Base-by-base conservation (phyloP, 139 green algal species). In the Volvox reticuliferus region DNA sequence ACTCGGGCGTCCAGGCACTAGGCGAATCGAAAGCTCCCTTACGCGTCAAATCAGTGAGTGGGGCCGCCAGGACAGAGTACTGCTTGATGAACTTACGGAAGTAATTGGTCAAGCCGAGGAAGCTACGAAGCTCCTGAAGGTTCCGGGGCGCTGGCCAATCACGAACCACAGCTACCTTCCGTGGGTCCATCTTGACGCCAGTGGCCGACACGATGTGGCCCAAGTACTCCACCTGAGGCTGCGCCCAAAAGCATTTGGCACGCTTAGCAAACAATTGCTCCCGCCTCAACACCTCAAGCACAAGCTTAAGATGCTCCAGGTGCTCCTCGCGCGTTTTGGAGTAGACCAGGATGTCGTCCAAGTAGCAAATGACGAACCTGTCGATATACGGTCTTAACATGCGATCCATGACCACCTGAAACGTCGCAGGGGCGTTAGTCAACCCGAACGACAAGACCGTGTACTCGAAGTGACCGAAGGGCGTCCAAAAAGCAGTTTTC, bases 321-420 rank as follows among this genome's bases (percentile, higher is more conserved):
- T 96, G 95, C 50, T 95, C 91, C 20, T 93, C 86, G 13, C 2
- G 33, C 19, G 20, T 93, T 17, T 82, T 62, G 21, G 67, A 92
- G 67, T 91, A 95, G 1, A 95, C 91, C 12, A 95, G 79, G 0
- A 96, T 93, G 37, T 97, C 93, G 84, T 96, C 93, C 9, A 97
- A 80, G 44, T 95, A 96, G 37, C 95, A 81, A 19, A 94, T 19
- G 0, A 97, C 90, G 71, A 93, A 96, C 14, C 89, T 65, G 73
- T 93, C 92, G n/a, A 96, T 68, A 20, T 79, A 36, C 9, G 77
- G n/a, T 5, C 69, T 17, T 22, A 97, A 93, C 1, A 95, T 82
- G 30, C 93, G 62, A 55, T 96, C 92, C 91, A 96, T 92, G 35
- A 87, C 35, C 18, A 19, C 68, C 32, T 84, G 80, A 82, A 90